Evolutionary conservation across 2,329 filamentous ascomycete genomes (phyloP).

Genomic region (Trichoderma asperellum): DNA sequence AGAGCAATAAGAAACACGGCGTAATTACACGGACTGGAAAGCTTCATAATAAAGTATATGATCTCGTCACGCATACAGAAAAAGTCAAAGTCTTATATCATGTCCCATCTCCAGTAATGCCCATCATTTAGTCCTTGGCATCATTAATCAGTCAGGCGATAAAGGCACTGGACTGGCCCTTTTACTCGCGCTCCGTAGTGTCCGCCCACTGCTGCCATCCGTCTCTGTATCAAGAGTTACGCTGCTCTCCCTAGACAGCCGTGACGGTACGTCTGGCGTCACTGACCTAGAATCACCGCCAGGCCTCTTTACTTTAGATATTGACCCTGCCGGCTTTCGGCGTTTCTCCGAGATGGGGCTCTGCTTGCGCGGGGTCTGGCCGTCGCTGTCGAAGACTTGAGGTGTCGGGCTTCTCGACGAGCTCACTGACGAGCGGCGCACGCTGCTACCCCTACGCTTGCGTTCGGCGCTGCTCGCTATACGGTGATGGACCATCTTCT

Average conservation of each 20-base stretch:
- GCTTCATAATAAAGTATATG: constrained; percentile 3
- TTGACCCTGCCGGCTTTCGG: constrained; percentile 52
- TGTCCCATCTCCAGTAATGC: constrained; percentile 10
- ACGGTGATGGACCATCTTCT: constrained; percentile 46
- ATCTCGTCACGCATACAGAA: constrained; percentile 23
- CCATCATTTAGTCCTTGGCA: constrained; percentile 15
- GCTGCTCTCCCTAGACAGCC: constrained; percentile 55
- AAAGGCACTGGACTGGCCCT: constrained; percentile 30
- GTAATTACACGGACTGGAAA: neutral
- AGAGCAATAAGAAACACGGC: neutral
- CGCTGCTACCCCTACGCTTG: constrained; percentile 55
- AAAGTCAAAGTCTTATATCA: constrained; percentile 1
- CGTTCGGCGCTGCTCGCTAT: constrained; percentile 50
- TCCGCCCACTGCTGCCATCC: constrained; percentile 33
- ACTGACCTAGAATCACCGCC: constrained; percentile 56
- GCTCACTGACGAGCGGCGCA: constrained; percentile 56
- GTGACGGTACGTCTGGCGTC: constrained; percentile 59
- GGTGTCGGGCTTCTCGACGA: constrained; percentile 57
- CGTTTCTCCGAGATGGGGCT: constrained; percentile 57
- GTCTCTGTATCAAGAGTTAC: constrained; percentile 33
- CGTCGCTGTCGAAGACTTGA: constrained; percentile 51
- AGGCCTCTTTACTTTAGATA: constrained; percentile 49
- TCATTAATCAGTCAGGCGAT: constrained; percentile 16
- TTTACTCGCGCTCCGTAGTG: constrained; percentile 34
- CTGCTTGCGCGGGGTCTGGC: constrained; percentile 46